Conservation (phyloP, 129 eudicot genomes). For the Saussurea involucrata region DNA sequence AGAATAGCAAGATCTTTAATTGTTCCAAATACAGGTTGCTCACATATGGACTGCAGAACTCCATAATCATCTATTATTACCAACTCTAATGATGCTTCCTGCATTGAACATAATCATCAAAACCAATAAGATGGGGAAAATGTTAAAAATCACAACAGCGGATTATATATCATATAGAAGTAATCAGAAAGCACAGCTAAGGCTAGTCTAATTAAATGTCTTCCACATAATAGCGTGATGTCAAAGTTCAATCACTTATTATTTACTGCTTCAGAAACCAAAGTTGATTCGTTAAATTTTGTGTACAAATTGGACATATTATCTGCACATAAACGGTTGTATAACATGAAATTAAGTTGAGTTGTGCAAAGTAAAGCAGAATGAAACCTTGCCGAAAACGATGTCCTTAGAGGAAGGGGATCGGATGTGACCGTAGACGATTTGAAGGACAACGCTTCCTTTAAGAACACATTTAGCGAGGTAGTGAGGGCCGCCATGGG, state of each 20-base stretch:
- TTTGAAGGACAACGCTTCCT: constrained; percentile 83
- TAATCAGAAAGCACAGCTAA: not conserved
- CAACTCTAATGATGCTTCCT: constrained; percentile 90
- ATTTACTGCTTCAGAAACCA: not conserved
- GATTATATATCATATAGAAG: not conserved
- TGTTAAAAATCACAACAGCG: not conserved
- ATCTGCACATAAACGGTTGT: not conserved
- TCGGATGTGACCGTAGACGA: constrained; percentile 75
- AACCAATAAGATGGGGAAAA: not conserved
- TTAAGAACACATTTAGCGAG: constrained; percentile 73
- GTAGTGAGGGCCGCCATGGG: constrained; percentile 42
- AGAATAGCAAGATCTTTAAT: constrained; percentile 81
- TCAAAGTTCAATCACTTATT: not conserved
- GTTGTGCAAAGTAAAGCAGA: not conserved
- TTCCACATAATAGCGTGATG: not conserved
- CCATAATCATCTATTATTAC: constrained; percentile 81
- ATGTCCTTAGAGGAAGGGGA: constrained; percentile 69
- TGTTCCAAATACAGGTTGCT: constrained; percentile 90
- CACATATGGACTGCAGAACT: constrained; percentile 75
- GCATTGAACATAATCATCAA: constrained; percentile 21
- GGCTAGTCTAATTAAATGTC: not conserved
- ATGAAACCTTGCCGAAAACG: constrained; percentile 79
- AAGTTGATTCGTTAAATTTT: not conserved
- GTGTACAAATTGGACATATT: not conserved
- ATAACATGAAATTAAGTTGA: constrained; percentile 10